These are phyloP conservation scores for Rhytidhysteron rufulum DNA, from an alignment of 2,329 filamentous ascomycete genomes.

Conservation along the genomic window DNA sequence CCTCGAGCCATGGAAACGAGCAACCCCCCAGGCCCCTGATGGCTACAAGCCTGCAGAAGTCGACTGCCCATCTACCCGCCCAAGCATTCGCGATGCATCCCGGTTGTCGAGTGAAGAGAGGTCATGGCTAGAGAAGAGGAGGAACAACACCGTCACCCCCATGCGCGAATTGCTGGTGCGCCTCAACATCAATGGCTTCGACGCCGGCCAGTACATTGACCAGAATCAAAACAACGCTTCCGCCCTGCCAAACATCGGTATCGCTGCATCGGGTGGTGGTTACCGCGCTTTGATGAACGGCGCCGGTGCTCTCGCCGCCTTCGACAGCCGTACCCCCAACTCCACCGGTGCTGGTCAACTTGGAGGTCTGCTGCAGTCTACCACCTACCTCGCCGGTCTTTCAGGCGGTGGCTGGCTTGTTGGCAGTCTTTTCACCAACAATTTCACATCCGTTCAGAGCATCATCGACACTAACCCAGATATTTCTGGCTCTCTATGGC, in stretches of 20 bases:
- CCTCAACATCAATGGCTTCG: slow-evolving; percentile 72
- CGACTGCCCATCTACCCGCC: slow-evolving; percentile 65
- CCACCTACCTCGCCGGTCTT: slow-evolving; percentile 76
- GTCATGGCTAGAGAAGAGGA: slow-evolving; percentile 68
- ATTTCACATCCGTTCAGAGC: slow-evolving; percentile 66
- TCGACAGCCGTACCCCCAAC: slow-evolving; percentile 67
- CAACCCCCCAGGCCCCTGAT: slow-evolving; percentile 55
- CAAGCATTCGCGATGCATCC: slow-evolving; percentile 62
- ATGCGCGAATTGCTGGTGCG: slow-evolving; percentile 70
- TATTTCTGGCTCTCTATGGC: slow-evolving; percentile 51
- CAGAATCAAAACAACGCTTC: slow-evolving; percentile 52
- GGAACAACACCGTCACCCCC: slow-evolving; percentile 69
- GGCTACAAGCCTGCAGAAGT: slow-evolving; percentile 69
- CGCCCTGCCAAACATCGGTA: slow-evolving; percentile 64
- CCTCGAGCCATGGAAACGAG: slow-evolving; percentile 31
- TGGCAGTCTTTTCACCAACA: slow-evolving; percentile 73
- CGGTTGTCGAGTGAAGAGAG: slow-evolving; percentile 65
- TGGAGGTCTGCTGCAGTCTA: slow-evolving; percentile 73
- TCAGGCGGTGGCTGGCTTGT: slow-evolving; percentile 84
- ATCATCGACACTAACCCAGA: slow-evolving; percentile 48
- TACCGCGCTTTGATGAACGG: slow-evolving; percentile 85
- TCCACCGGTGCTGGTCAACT: slow-evolving; percentile 63
- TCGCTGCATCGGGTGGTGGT: slow-evolving; percentile 79
- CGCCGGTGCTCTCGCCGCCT: slow-evolving; percentile 73
- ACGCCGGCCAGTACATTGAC: slow-evolving; percentile 70